phyloP scores from a whole-genome alignment of 2,329 filamentous ascomycete genomes.

The Beauveria sp. region DNA sequence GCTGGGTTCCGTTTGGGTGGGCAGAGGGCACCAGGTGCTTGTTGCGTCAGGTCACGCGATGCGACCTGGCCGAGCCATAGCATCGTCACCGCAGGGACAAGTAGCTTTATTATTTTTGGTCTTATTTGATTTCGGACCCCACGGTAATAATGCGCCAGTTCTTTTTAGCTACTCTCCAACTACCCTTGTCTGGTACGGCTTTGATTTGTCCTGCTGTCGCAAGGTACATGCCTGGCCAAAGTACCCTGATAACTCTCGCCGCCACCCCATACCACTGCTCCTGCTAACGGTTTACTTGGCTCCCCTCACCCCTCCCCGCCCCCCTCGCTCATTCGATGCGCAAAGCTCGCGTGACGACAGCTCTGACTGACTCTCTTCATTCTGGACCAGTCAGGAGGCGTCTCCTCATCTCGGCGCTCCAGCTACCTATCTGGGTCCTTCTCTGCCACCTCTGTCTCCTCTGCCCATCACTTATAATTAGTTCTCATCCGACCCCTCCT shows the following conservation, averaged over 20 bases:
- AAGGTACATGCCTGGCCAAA: background rate
- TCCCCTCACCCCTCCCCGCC: background rate
- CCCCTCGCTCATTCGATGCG: background rate
- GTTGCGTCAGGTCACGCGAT: constrained; percentile 20
- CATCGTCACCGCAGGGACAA: background rate
- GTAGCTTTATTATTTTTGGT: background rate
- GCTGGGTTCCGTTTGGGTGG: background rate
- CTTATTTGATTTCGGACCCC: background rate
- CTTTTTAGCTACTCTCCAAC: too few relatives aligned
- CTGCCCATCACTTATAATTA: constrained; percentile 12
- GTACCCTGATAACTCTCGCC: background rate
- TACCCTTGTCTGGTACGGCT: too few relatives aligned
- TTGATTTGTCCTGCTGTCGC: too few relatives aligned
- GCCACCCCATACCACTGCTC: background rate
- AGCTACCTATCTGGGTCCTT: background rate
- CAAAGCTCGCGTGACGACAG: constrained; percentile 11
- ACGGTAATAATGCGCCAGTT: background rate
- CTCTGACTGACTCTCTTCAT: constrained; percentile 3
- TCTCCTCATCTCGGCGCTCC: background rate
- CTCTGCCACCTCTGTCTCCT: background rate
- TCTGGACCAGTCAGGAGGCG: background rate
- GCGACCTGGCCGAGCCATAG: background rate
- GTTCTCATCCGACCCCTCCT: constrained; percentile 10
- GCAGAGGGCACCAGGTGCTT: background rate
- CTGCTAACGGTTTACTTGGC: background rate